These are phyloP conservation scores for Mediolabrus comicus DNA, from an alignment of 108 stramenopile genomes.

Conservation along the genomic window DNA sequence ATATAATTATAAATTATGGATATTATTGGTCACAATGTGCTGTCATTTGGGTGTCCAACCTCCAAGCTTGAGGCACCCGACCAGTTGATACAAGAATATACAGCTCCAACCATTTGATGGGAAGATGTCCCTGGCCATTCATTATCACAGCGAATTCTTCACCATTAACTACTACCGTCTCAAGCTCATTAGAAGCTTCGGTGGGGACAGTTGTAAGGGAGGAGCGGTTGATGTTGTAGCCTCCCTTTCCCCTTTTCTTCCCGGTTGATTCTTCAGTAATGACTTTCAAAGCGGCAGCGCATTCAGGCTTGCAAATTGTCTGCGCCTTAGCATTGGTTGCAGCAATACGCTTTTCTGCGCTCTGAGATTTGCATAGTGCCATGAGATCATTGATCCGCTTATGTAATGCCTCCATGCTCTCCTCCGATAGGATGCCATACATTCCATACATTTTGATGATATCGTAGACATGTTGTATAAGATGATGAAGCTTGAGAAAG, in stretches of 20 bases:
- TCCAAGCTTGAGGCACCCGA: too few species aligned
- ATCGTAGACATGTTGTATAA: neutral
- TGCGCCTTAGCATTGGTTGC: neutral
- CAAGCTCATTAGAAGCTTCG: neutral
- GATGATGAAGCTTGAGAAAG: slow-evolving; percentile 2
- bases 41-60: too few species aligned
- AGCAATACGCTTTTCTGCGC: neutral
- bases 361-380: neutral
- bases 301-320: neutral
- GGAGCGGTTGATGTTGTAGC: neutral
- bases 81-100: too few species aligned
- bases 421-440: neutral
- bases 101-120: too few species aligned
- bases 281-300: neutral
- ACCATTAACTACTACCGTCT: neutral
- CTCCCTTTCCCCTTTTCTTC: neutral
- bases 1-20: too few species aligned
- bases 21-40: too few species aligned
- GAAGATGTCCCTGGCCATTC: too few species aligned
- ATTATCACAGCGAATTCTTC: too few species aligned
- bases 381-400: neutral
- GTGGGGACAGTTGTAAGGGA: neutral
- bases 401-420: neutral
- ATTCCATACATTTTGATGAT: neutral
- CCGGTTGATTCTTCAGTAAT: neutral